These are phyloP conservation scores for Karstenula rhodostoma DNA, from an alignment of 2,329 filamentous ascomycete species.

Conservation along the genomic window DNA sequence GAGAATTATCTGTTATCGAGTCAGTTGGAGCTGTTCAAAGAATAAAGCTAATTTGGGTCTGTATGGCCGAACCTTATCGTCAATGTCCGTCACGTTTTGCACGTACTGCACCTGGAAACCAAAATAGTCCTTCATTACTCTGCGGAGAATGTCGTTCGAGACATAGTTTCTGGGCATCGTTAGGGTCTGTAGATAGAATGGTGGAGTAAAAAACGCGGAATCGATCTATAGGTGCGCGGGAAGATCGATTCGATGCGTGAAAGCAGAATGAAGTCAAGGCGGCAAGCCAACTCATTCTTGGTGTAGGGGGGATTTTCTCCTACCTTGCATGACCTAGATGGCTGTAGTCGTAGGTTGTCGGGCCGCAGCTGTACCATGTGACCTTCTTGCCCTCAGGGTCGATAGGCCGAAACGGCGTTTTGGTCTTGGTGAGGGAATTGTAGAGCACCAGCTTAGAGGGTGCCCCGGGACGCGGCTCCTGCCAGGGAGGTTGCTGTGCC, in stretches of 20 bases:
- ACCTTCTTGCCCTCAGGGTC: conserved; percentile 69
- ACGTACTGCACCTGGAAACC: conserved; percentile 84
- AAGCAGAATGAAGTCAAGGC: too few relatives aligned
- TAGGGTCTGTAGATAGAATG: neutral
- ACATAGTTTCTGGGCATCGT: neutral
- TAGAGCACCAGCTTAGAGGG: conserved; percentile 73
- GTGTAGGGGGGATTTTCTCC: too few relatives aligned
- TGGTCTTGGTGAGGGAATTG: conserved; percentile 82
- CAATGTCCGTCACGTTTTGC: conserved; percentile 82
- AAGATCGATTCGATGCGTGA: too few relatives aligned
- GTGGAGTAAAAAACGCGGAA: neutral
- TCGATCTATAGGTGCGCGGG: too few relatives aligned
- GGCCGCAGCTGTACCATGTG: conserved; percentile 89
- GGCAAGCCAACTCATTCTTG: too few relatives aligned
- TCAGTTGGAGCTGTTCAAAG: too few relatives aligned
- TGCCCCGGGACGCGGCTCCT: conserved; percentile 47
- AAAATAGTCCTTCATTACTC: conserved; percentile 76
- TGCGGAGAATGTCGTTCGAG: conserved; percentile 80
- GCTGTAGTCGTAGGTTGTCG: conserved; percentile 83
- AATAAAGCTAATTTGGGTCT: neutral
- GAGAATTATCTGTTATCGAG: conserved; percentile 60
- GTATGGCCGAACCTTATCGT: neutral
- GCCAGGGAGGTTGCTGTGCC: conserved; percentile 51
- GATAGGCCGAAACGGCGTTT: conserved; percentile 71
- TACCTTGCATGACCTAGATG: conserved; percentile 87